Percentiles rank a stretch among this genome's conserved stretches.
These are phyloP conservation scores for Candida sithepensis DNA, from an alignment of 805 yeast genomes.

Conservation along the genomic window DNA sequence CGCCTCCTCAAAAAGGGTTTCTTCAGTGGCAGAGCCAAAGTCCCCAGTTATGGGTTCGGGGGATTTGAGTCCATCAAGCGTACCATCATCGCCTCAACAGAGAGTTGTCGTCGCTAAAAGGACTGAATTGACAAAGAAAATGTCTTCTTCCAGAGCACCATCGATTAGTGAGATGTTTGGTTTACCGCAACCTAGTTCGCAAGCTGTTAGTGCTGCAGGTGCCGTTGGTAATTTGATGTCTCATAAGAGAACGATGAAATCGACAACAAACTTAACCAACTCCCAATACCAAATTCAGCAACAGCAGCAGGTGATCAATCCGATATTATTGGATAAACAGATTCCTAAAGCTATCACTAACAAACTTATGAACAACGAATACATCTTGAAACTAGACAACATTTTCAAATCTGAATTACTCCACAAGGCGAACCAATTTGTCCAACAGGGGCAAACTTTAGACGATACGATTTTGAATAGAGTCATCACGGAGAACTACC, in stretches of 20 bases:
- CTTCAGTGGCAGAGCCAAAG: neutral
- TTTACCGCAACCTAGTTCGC: conserved; percentile 29
- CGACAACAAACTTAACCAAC: conserved; percentile 14
- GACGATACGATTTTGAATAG: conserved; percentile 30
- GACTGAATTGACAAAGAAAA: conserved; percentile 6
- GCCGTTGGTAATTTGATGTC: conserved; percentile 31
- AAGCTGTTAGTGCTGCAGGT: conserved; percentile 34
- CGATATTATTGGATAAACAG: conserved; percentile 29
- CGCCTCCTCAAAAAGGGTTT: neutral
- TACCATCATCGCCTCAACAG: conserved; percentile 1
- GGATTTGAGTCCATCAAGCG: neutral
- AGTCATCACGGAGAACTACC: conserved; percentile 29
- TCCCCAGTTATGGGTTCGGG: neutral
- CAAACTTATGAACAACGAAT: conserved; percentile 30
- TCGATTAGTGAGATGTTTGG: conserved; percentile 27
- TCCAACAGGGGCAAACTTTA: conserved; percentile 26
- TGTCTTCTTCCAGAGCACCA: conserved; percentile 17
- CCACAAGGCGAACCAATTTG: conserved; percentile 27
- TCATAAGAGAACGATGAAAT: conserved; percentile 25
- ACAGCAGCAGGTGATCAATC: conserved; percentile 31
- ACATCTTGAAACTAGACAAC: conserved; percentile 30
- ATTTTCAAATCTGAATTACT: conserved; percentile 32
- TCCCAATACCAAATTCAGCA: conserved; percentile 23
- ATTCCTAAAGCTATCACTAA: conserved; percentile 28
- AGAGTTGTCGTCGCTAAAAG: neutral